Conservation (phyloP, 352 stramenopile species). For the Pythium dissimile region DNA sequence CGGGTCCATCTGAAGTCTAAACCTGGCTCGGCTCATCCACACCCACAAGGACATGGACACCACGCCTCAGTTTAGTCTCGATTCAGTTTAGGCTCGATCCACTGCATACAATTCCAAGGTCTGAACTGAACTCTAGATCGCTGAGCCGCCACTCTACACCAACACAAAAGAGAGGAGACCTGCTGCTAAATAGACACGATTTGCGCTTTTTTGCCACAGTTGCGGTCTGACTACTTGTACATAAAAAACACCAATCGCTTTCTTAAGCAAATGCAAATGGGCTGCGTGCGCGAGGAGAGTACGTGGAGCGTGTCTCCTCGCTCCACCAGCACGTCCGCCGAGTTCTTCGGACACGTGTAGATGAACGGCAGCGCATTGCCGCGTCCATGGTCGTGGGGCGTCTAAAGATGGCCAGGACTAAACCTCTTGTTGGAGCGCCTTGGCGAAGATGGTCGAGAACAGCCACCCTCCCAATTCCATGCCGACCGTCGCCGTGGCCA, state of each 20-base stretch:
- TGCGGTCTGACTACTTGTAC: background rate
- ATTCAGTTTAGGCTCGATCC: too few relatives aligned
- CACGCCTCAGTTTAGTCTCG: background rate
- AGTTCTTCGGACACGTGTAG: slow-evolving; percentile 43
- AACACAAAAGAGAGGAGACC: background rate
- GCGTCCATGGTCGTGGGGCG: slow-evolving; percentile 27
- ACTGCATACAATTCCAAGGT: too few relatives aligned
- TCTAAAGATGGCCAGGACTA: slow-evolving; percentile 50
- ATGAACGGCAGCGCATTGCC: slow-evolving; percentile 55
- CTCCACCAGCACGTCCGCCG: slow-evolving; percentile 26
- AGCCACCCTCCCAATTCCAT: slow-evolving; percentile 29
- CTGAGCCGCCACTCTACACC: too few relatives aligned
- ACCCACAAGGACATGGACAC: too few relatives aligned
- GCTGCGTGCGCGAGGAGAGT: slow-evolving; percentile 24
- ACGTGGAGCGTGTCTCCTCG: slow-evolving; percentile 40
- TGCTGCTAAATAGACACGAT: too few relatives aligned
- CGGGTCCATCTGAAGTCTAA: too few relatives aligned
- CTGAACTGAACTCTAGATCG: background rate
- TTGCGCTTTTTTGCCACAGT: background rate
- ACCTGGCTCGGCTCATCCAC: too few relatives aligned
- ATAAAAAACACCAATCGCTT: slow-evolving; percentile 1
- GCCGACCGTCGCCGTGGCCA: slow-evolving; percentile 29
- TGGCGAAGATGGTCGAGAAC: slow-evolving; percentile 40
- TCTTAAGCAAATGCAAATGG: slow-evolving; percentile 28
- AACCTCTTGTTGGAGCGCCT: slow-evolving; percentile 35